Evolutionary conservation across 352 stramenopile genomes (phyloP).

Genomic region (Phytophthora pisi): DNA sequence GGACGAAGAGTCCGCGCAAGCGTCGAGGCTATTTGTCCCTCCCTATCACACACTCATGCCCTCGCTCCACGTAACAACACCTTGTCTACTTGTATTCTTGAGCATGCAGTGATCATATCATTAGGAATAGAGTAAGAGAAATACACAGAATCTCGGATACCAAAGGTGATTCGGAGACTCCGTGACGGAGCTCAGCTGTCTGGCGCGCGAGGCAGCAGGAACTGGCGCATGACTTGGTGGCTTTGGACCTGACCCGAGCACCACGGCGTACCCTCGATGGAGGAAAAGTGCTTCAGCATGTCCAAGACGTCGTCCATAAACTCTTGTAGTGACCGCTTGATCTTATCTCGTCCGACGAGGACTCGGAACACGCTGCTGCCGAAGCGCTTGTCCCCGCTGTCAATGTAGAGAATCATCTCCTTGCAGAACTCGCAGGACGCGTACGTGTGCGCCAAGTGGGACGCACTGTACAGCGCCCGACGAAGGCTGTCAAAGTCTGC

Average conservation of each 20-base stretch:
- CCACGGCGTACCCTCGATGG: constrained; percentile 25
- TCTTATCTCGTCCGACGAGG: constrained; percentile 25
- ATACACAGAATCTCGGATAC: constrained; percentile 20
- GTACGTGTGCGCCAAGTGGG: constrained; percentile 34
- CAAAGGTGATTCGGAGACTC: constrained; percentile 1
- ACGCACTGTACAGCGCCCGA: constrained; percentile 24
- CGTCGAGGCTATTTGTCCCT: constrained; percentile 22
- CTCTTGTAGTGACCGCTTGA: constrained; percentile 25
- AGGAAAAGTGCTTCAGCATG: constrained; percentile 22
- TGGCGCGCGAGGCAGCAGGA: constrained; percentile 20
- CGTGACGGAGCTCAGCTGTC: constrained; percentile 1
- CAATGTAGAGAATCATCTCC: constrained; percentile 38
- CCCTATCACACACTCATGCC: neutral
- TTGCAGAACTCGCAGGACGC: constrained; percentile 41
- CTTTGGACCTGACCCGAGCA: constrained; percentile 36
- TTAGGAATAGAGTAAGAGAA: constrained; percentile 22
- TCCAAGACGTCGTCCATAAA: constrained; percentile 35
- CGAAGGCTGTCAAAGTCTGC: constrained; percentile 34
- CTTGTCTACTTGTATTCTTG: constrained; percentile 2
- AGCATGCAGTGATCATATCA: constrained; percentile 10
- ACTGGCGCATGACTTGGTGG: constrained; percentile 31
- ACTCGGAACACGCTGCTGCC: constrained; percentile 16
- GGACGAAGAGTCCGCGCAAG: constrained; percentile 30
- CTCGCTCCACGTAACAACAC: constrained; percentile 7
- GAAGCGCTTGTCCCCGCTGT: constrained; percentile 21